Evolutionary conservation across 1,139 yeast species (phyloP), one percentile per base, ranked within the genome.

Genomic region (Geotrichum cucujoidarum): DNA sequence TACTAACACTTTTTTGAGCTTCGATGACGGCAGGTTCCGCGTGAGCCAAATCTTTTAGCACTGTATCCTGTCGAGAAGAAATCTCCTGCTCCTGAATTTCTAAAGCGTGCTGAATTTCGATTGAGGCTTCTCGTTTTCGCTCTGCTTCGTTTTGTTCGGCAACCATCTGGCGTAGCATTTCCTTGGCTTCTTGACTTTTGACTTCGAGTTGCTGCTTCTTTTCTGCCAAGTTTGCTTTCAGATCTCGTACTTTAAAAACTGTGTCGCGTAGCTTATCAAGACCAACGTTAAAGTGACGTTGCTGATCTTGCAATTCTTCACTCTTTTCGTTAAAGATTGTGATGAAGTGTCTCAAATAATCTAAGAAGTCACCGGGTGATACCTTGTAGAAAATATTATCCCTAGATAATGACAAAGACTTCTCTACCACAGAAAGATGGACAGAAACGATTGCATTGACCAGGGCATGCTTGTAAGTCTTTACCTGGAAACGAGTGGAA

Each of bases 111-210:
- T 84, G 89, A 8, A 92, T 84, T 42, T 80, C 83, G 11, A 85
- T 70, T 0, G 96, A 87, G 16, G 95, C 90, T 53, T 85, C 95
- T 52, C 84, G 86, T 56, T 84, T 87, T 52, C 96, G 71, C 63
- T 92, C 97, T 0, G 97, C 94, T 59, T 89, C 95, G 61, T 87
- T 89, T 61, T 92, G 97, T 45, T 88, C 95, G 0, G 75, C 69
- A n/a, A 92, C 74, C 87, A 92, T 87, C 47, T 73, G 78, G 56
- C 81, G 79, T 45, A 92, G 73, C 75, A 87, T 85, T 18, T 68
- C 66, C 52, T 78, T 76, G 0, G 97, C 96, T 55, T 83, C 86
- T 16, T 63, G 60, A 53, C 84, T 87, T 55, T 89, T 90, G 0
- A 45, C 47, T 31, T 65, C 64, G 35, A 92, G 70, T 25, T 66